Evolutionary conservation across 495 filamentous ascomycete species (phyloP), one percentile per base, ranked within the genome.

Genomic region (Lasiosphaeria hispida): DNA sequence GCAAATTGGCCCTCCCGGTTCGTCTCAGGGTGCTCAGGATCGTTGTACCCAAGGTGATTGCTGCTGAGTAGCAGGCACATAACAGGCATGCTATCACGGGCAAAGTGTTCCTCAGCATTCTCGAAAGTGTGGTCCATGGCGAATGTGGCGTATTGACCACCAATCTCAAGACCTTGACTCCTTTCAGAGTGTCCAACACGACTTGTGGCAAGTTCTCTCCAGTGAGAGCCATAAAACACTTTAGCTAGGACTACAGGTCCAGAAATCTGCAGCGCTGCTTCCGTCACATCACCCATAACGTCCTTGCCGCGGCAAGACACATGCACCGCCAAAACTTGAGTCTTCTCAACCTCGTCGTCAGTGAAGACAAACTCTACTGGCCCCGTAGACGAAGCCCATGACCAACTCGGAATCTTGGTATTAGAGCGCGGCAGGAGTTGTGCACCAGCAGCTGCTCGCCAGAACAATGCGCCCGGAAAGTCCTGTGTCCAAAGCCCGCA

Each of bases 331-430:
- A 54, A 7, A 4, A 54, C 23, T 8, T 49, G 11, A 7, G 47
- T 11, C 23, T 30, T 30, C 10, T 43, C 15, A 5, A 54, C 5
- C 13, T 34, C 51, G 2, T 43, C 19, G 36, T 33, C 23, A 13
- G 23, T 18, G 11, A 19, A 54, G 38, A 13, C 18, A 18, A 54
- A 54, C 7, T 5, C 51, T 7, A 54, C 23, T 1, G 7, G 11
- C 3, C 51, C 51, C 10, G 23, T 23, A 14, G 14, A 14, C 0
- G 51, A 41, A 3, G 51, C 51, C 51, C 51, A 54, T 7, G 51
- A 54, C 51, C 51, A 54, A 15, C 19, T 54, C 11, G 51, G 51
- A 17, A 54, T 54, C 8, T 13, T 41, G 1, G 36, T 44, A n/a
- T 11, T 7, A 34, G 3, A 14, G n/a, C 40, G 38, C 6, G 51